These are phyloP conservation scores for Kregervanrija fluxuum DNA, from an alignment of 805 yeast species.

Conservation along the genomic window DNA sequence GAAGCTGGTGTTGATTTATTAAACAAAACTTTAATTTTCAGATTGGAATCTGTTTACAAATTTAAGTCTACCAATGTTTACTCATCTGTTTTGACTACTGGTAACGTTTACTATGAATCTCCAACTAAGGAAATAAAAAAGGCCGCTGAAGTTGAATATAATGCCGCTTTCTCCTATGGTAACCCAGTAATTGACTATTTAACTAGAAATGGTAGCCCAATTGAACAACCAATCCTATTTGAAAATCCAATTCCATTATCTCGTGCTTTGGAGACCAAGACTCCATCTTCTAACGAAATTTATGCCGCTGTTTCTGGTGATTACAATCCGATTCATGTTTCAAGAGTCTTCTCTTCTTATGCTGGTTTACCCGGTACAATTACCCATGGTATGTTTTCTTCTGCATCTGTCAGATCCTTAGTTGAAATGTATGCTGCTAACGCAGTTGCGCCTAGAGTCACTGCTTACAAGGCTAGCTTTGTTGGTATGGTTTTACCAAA, in stretches of 20 bases:
- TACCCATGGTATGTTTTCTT: slow-evolving; percentile 98
- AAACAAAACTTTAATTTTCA: slow-evolving; percentile 77
- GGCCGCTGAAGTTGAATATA: slow-evolving; percentile 78
- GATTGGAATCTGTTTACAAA: slow-evolving; percentile 77
- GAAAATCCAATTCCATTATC: slow-evolving; percentile 86
- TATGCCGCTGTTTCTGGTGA: slow-evolving; percentile 98
- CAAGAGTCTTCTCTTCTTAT: slow-evolving; percentile 87
- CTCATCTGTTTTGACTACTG: slow-evolving; percentile 74
- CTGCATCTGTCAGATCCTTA: slow-evolving; percentile 89
- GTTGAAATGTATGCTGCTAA: slow-evolving; percentile 99
- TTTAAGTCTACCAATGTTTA: slow-evolving; percentile 72
- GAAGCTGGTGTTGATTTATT: slow-evolving; percentile 64
- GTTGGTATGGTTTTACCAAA: slow-evolving; percentile 98
- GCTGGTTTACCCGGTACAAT: slow-evolving; percentile 95
- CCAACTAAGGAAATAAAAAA: slow-evolving; percentile 86
- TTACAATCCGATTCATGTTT: slow-evolving; percentile 96
- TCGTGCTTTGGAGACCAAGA: slow-evolving; percentile 56
- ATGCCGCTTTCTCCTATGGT: slow-evolving; percentile 90
- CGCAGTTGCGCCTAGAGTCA: slow-evolving; percentile 90
- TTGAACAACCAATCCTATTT: slow-evolving; percentile 88
- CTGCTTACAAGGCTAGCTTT: slow-evolving; percentile 86
- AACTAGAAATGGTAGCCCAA: slow-evolving; percentile 82
- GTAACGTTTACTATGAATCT: slow-evolving; percentile 79
- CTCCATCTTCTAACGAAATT: slow-evolving; percentile 95
- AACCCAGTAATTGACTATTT: slow-evolving; percentile 96